These are phyloP conservation scores for Millerozyma miso DNA, from an alignment of 805 yeast genomes.

Conservation along the genomic window DNA sequence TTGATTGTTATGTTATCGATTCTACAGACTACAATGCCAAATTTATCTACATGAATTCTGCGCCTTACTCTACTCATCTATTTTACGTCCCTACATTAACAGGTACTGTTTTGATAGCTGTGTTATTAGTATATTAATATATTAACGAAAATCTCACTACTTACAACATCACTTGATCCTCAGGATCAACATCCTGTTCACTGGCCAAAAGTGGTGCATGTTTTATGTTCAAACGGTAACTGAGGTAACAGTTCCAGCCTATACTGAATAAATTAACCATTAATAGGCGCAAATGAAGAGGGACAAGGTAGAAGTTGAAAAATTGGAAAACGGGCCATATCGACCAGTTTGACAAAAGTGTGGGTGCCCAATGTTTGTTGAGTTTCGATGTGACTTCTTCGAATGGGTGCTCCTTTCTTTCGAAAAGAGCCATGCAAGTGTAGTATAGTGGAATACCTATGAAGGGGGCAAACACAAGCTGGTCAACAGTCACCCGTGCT, in stretches of 20 bases:
- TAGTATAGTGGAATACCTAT: constrained; percentile 69
- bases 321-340: constrained; percentile 91
- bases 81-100: too few species aligned
- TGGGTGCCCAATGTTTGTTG: constrained; percentile 54
- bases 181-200: constrained; percentile 4
- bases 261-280: constrained; percentile 69
- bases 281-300: constrained; percentile 63
- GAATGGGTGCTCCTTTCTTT: constrained; percentile 38
- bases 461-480: constrained; percentile 71
- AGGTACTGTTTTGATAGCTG: too few species aligned
- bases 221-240: constrained; percentile 36
- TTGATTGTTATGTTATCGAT: too few species aligned
- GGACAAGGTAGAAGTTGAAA: constrained; percentile 71
- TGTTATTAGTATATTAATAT: too few species aligned
- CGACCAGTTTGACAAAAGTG: constrained; percentile 70
- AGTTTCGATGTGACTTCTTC: constrained; percentile 41
- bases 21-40: too few species aligned
- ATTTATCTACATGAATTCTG: too few species aligned
- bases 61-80: too few species aligned
- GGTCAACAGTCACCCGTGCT: constrained; percentile 63
- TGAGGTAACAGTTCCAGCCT: constrained; percentile 80
- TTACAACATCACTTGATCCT: constrained; percentile 7
- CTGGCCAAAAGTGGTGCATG: constrained; percentile 1
- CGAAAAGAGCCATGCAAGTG: constrained; percentile 62
- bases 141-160: background rate